Evolutionary conservation across 371 early-diverging fungal species (phyloP).

Genomic region (Actinomortierella ambigua): DNA sequence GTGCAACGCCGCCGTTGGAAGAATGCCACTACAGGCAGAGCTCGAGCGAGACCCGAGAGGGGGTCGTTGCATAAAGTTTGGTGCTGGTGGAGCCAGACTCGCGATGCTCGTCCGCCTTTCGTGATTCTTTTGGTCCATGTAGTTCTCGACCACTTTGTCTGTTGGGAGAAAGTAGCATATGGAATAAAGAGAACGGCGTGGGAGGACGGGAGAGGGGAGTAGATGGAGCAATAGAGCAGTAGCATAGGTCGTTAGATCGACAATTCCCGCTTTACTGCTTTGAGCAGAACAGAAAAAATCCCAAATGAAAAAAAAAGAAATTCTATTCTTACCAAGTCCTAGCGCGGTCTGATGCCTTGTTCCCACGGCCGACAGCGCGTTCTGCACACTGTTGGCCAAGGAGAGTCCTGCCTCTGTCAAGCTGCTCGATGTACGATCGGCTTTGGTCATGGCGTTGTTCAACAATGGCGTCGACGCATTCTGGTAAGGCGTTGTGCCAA

Average conservation of each 20-base stretch:
- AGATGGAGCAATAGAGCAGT: background rate
- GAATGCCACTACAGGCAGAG: conserved; percentile 28
- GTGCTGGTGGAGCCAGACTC: conserved; percentile 16
- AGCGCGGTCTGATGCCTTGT: conserved; percentile 34
- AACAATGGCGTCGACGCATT: conserved; percentile 15
- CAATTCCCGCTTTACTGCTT: background rate
- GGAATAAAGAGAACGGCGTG: no score
- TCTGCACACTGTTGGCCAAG: conserved; percentile 26
- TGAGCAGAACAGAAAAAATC: no score
- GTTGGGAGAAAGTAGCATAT: no score
- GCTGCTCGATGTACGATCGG: conserved; percentile 13
- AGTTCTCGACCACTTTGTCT: conserved; percentile 26
- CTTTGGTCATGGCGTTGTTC: conserved; percentile 16
- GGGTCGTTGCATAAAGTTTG: conserved; percentile 14
- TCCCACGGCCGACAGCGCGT: conserved; percentile 29
- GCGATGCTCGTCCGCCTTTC: conserved; percentile 34
- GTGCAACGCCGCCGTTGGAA: conserved; percentile 10
- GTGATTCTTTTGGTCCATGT: conserved; percentile 11
- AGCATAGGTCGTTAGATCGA: background rate
- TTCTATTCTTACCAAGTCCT: conserved; percentile 35
- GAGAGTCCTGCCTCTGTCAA: conserved; percentile 22
- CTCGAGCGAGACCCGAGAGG: conserved; percentile 35
- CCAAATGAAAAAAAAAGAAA: background rate
- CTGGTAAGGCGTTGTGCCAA: conserved; percentile 2
- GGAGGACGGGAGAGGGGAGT: background rate